Conservation (phyloP, 495 filamentous ascomycete genomes). For the Penicillium chermesinum region DNA sequence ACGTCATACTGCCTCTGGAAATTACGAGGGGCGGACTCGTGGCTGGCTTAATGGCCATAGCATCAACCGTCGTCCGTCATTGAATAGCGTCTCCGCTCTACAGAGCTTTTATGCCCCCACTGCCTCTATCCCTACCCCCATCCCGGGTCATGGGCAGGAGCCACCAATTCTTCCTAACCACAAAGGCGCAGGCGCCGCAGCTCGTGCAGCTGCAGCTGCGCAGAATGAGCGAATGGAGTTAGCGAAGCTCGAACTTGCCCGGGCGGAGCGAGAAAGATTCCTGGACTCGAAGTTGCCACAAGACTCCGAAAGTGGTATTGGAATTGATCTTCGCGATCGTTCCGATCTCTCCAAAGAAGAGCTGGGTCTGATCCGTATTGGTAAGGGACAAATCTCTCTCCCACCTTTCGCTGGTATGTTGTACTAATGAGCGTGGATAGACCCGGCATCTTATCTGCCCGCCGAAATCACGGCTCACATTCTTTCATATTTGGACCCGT, state of each 20-base stretch:
- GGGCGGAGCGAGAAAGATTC: slow-evolving; percentile 32
- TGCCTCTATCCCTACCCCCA: slow-evolving; percentile 22
- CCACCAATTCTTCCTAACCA: slow-evolving; percentile 38
- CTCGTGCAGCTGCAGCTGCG: slow-evolving; percentile 63
- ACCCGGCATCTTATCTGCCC: slow-evolving; percentile 66
- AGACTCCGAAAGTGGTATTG: slow-evolving; percentile 76
- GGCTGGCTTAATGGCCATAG: slow-evolving; percentile 27
- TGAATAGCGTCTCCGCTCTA: slow-evolving; percentile 36
- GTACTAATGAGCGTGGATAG: too few species aligned
- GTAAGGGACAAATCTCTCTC: too few species aligned
- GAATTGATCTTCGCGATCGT: slow-evolving; percentile 59
- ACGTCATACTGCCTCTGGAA: slow-evolving; percentile 17
- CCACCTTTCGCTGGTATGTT: too few species aligned
- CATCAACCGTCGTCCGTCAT: slow-evolving; percentile 36
- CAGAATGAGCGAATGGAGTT: slow-evolving; percentile 47
- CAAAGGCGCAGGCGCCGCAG: slow-evolving; percentile 59
- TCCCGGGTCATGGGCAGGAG: slow-evolving; percentile 37
- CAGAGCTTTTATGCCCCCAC: slow-evolving; percentile 38
- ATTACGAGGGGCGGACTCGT: slow-evolving; percentile 18
- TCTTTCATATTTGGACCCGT: slow-evolving; percentile 64
- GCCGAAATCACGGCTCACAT: slow-evolving; percentile 68
- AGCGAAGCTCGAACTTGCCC: slow-evolving; percentile 34
- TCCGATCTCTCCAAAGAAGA: slow-evolving; percentile 41
- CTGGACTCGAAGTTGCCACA: slow-evolving; percentile 34
- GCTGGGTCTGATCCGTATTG: slow-evolving; percentile 35